phyloP scores from a whole-genome alignment of 306 rosid species.

The Cicer judaicum region DNA sequence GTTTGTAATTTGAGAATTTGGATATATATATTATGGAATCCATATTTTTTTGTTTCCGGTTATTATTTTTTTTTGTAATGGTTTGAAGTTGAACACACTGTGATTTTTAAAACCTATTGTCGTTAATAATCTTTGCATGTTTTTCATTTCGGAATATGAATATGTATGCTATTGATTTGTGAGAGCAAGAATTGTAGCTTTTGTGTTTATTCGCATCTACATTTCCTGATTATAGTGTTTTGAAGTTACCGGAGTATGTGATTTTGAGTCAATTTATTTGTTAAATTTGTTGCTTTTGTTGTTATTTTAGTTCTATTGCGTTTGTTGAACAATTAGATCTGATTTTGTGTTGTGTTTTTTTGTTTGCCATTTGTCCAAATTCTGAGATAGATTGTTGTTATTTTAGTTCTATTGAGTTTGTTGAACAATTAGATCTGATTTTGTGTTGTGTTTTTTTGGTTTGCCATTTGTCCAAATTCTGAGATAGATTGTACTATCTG shows the following conservation, averaged over 20 bases:
- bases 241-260: slow-evolving; percentile 3
- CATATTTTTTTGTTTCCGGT: too few relatives aligned
- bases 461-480: background rate
- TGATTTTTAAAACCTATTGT: background rate
- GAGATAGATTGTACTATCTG: slow-evolving; percentile 18
- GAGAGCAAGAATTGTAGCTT: background rate
- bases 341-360: too few relatives aligned
- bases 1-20: too few relatives aligned
- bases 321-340: too few relatives aligned
- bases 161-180: background rate
- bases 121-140: slow-evolving; percentile 40
- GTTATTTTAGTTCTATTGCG: too few relatives aligned
- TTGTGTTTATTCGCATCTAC: slow-evolving; percentile 4
- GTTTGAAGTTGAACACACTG: background rate
- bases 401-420: slow-evolving; percentile 35
- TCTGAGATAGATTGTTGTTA: too few relatives aligned
- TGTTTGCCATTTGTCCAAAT: too few relatives aligned
- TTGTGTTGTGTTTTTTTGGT: slow-evolving; percentile 8
- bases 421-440: slow-evolving; percentile 57
- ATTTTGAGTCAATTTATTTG: slow-evolving; percentile 19
- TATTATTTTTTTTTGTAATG: slow-evolving; percentile 12
- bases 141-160: slow-evolving; percentile 10
- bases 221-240: slow-evolving; percentile 22
- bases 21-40: too few relatives aligned
- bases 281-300: background rate